Conservation (phyloP, 1,284 basidiomycete species). For the Cryptococcus hybrid region DNA sequence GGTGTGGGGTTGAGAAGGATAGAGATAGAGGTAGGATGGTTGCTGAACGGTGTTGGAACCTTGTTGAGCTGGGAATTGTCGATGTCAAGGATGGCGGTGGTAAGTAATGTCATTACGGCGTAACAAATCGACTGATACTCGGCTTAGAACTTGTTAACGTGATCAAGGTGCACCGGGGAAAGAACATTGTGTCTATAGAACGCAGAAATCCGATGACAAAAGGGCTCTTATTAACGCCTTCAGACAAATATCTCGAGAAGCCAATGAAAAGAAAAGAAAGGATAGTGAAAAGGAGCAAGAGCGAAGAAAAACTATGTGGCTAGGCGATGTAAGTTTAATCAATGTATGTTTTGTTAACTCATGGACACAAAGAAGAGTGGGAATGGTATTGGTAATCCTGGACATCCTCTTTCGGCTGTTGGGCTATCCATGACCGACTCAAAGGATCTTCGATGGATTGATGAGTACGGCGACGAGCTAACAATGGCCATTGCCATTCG, state of each 20-base stretch:
- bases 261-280: conserved; percentile 80
- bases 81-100: conserved; percentile 93
- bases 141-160: conserved; percentile 82
- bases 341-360: too few relatives aligned
- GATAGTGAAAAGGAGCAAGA: conserved; percentile 90
- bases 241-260: conserved; percentile 86
- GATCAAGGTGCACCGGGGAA: conserved; percentile 93
- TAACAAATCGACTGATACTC: neutral
- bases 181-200: conserved; percentile 90
- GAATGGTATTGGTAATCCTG: conserved; percentile 58
- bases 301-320: conserved; percentile 75
- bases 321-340: conserved; percentile 56
- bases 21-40: conserved; percentile 68
- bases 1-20: conserved; percentile 43
- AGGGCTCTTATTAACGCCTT: conserved; percentile 80
- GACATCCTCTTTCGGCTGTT: conserved; percentile 64
- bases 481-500: conserved; percentile 87
- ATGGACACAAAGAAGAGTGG: conserved; percentile 2
- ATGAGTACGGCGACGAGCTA: conserved; percentile 86
- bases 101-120: conserved; percentile 48
- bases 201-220: conserved; percentile 79
- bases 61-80: conserved; percentile 88
- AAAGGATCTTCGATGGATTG: conserved; percentile 76
- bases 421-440: conserved; percentile 58
- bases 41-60: conserved; percentile 87